phyloP scores from a whole-genome alignment of 257 asterid species.

The Solanum bukasovii region DNA sequence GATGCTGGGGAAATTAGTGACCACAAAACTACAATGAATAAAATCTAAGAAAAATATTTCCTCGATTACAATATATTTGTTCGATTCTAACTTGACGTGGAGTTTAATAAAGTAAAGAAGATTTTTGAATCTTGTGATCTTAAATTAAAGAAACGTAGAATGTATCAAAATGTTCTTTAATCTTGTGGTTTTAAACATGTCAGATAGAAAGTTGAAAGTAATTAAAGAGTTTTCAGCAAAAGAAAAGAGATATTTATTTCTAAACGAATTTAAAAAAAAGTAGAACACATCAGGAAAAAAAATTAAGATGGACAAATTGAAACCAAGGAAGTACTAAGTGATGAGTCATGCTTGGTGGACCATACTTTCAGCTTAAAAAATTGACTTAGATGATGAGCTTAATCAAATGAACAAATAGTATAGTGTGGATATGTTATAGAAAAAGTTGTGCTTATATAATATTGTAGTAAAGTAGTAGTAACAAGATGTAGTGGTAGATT shows the following conservation, averaged over 20 bases:
- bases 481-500: background rate
- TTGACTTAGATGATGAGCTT: background rate
- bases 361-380: background rate
- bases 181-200: background rate
- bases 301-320: too few relatives aligned
- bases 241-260: too few relatives aligned
- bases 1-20: background rate
- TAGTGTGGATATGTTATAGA: background rate
- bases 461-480: background rate
- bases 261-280: too few relatives aligned
- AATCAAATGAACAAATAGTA: background rate
- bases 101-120: background rate
- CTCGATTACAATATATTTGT: background rate
- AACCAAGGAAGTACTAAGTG: background rate
- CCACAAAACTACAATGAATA: background rate
- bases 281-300: too few relatives aligned
- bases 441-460: background rate
- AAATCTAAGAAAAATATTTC: background rate
- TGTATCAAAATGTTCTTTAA: background rate
- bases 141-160: background rate
- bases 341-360: background rate
- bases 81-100: too few relatives aligned
- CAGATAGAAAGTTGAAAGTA: background rate
- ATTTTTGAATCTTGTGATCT: accelerated
- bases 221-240: too few relatives aligned